Conservation (phyloP, 345 rosid genomes). For the Eucalyptus sp. region DNA sequence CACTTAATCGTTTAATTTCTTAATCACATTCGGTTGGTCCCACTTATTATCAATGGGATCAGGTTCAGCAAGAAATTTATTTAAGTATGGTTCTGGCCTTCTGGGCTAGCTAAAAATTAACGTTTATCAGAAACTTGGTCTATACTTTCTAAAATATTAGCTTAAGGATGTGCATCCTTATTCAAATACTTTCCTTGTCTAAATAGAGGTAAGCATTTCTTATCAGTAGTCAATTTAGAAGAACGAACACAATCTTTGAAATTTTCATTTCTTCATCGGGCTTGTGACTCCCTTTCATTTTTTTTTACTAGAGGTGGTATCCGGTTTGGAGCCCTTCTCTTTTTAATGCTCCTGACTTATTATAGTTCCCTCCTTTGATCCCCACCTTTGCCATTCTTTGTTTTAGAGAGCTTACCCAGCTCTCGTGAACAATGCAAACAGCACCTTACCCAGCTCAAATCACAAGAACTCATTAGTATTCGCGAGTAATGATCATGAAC, state of each 20-base stretch:
- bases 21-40: background rate
- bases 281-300: too few species aligned
- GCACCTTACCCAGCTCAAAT: background rate
- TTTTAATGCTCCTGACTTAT: background rate
- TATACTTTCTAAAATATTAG: background rate
- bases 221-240: too few species aligned
- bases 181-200: background rate
- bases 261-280: too few species aligned
- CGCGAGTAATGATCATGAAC: background rate
- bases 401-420: background rate
- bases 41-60: background rate
- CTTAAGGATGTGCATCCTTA: background rate
- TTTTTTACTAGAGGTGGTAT: too few species aligned
- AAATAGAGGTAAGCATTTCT: too few species aligned
- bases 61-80: background rate
- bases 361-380: too few species aligned
- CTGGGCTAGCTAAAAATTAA: background rate
- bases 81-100: background rate
- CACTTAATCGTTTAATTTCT: background rate
- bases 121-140: background rate
- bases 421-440: background rate
- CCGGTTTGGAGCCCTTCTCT: too few species aligned
- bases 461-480: background rate
- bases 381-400: background rate
- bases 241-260: too few species aligned